A percentile compares a stretch with the other conserved stretches of the same genome.
Evolutionary conservation across 371 early-diverging fungal species (phyloP).

Genomic region (Lichtheimia hyalospora): DNA sequence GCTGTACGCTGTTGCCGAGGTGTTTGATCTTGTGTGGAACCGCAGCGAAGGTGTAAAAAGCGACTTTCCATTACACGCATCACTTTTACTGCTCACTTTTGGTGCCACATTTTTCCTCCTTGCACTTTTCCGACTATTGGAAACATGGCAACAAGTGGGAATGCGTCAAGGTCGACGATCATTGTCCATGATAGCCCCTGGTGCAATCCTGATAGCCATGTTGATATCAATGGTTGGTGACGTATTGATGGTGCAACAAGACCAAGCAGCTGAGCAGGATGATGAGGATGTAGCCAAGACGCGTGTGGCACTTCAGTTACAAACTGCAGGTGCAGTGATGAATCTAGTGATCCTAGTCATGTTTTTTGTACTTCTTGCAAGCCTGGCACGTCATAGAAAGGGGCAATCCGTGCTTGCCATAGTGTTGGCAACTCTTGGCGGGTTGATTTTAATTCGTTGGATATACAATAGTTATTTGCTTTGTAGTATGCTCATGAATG

Average conservation of each 20-base stretch:
- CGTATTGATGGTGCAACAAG: constrained; percentile 1
- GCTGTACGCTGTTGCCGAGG: constrained; percentile 2
- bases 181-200: constrained; percentile 4
- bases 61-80: constrained; percentile 14
- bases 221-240: constrained; percentile 2
- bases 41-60: constrained; percentile 1
- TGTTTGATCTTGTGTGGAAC: constrained; percentile 14
- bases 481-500: background rate
- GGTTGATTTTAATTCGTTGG: constrained; percentile 2
- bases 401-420: background rate
- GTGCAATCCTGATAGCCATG: background rate
- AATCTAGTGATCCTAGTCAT: background rate
- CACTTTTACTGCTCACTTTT: constrained; percentile 6
- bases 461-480: background rate
- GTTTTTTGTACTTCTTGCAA: background rate
- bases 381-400: background rate
- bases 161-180: background rate
- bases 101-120: constrained; percentile 2
- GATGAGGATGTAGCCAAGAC: background rate
- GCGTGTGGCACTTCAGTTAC: background rate
- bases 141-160: constrained; percentile 12
- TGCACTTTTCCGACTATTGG: constrained; percentile 9
- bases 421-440: background rate
- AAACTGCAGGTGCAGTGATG: background rate
- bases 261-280: constrained; percentile 3